Evolutionary conservation across 202 grass and related monocot species (phyloP), one percentile per base, ranked within the genome.

Genomic region (Setaria italica): DNA sequence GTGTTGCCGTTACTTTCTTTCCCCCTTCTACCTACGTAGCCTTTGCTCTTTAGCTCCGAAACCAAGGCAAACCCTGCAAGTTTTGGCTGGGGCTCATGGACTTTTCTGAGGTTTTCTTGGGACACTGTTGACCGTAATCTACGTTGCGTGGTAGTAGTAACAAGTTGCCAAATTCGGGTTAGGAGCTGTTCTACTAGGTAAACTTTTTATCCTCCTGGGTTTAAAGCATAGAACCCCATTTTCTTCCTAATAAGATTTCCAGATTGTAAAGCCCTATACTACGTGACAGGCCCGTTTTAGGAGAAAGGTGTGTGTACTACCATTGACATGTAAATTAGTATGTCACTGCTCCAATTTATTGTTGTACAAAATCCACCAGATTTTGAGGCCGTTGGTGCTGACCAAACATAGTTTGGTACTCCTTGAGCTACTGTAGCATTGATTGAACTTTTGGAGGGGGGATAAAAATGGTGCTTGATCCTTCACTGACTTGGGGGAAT

Each of bases 21-120:
- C 39, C 48, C 48, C 62, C 51, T 59, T 85, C 32, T 39, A 75
- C 72, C 43, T 78, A 7, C 59, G 9, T 87, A 91, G 85, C 71
- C 85, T 88, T 88, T 85, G 85, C 65, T 77, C 85, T 88, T 91
- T 68, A 82, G 85, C 89, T 81, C 85, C 41, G 84, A 88, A 41
- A 66, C 85, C 85, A 80, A 88, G 35, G 85, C 89, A 12, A 19
- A 47, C 34, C 85, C 75, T 62, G 41, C 69, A 9, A 43, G 50
- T 77, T 45, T 60, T 19, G 39, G 58, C 20, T 54, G 30, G 58
- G 33, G 32, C 42, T 79, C 17, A 72, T 72, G 7, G 30, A 72
- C 37, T 78, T 73, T 30, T 0, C 14, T 51, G 50, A 54, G 25
- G 29, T 67, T 75, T 69, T n/a, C 37, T 74, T 35, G 29, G 7